A percentile compares a stretch with the other conserved stretches of the same genome.
Evolutionary conservation across 352 stramenopile species (phyloP).

Genomic region (Globisporangium cylindrosporum): DNA sequence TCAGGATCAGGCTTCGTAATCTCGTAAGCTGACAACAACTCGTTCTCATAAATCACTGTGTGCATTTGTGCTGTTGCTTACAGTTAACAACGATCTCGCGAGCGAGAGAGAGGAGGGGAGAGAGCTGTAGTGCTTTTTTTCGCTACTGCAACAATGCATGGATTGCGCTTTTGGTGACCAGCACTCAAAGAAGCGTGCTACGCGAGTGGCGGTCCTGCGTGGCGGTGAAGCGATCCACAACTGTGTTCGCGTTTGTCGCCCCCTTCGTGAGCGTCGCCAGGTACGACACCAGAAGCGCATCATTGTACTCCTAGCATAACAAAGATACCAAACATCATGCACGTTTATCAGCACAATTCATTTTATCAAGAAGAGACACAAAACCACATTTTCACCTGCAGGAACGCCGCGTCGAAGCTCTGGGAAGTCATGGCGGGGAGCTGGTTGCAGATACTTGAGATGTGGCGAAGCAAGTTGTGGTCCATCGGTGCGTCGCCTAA

Average conservation of each 20-base stretch:
- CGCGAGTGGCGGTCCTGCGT: slow-evolving; percentile 73
- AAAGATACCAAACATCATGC: not conserved
- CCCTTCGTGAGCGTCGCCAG: slow-evolving; percentile 84
- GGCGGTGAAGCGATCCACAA: slow-evolving; percentile 75
- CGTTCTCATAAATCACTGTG: not conserved
- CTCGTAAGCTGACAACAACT: not conserved
- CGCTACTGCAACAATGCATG: not conserved
- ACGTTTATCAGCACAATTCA: not conserved
- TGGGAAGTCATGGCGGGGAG: slow-evolving; percentile 74
- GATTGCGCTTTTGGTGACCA: not conserved
- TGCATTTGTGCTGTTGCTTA: not conserved
- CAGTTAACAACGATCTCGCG: not conserved
- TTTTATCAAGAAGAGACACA: not conserved
- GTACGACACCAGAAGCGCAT: slow-evolving; percentile 80
- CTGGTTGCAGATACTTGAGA: slow-evolving; percentile 85
- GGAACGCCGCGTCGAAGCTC: slow-evolving; percentile 70
- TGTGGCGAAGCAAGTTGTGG: slow-evolving; percentile 77
- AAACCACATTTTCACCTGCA: slow-evolving; percentile 31
- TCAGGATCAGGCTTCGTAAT: not conserved
- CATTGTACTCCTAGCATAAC: slow-evolving; percentile 65
- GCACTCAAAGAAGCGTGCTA: slow-evolving; percentile 41
- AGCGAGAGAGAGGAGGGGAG: not conserved
- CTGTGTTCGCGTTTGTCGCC: slow-evolving; percentile 67
- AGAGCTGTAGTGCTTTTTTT: not conserved
- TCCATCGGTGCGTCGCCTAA: slow-evolving; percentile 66